Evolutionary conservation across 345 rosid genomes (phyloP).

Genomic region (Salix brachista): DNA sequence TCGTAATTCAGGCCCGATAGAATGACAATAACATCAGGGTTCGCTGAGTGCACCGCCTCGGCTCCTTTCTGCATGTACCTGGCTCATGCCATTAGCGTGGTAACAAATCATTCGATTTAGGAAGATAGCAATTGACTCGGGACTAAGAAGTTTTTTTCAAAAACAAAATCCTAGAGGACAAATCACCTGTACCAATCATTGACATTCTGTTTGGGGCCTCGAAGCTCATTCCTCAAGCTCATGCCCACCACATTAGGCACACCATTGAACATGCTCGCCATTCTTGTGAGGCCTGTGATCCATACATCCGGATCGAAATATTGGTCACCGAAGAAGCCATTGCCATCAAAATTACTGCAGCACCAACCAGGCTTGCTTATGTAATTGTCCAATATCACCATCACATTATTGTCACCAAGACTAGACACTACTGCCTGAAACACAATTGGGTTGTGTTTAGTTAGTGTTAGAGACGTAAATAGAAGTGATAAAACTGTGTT

Average conservation of each 20-base stretch:
- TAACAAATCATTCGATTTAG: background rate
- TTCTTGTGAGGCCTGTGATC: slow-evolving; percentile 56
- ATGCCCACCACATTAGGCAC: slow-evolving; percentile 71
- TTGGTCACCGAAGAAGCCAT: slow-evolving; percentile 92
- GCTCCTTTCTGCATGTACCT: slow-evolving; percentile 90
- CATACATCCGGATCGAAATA: slow-evolving; percentile 70
- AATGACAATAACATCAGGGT: slow-evolving; percentile 82
- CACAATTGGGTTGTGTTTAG: background rate
- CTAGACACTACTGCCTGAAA: slow-evolving; percentile 73
- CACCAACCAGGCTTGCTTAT: slow-evolving; percentile 95
- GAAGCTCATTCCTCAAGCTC: slow-evolving; percentile 93
- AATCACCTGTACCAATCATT: slow-evolving; percentile 86
- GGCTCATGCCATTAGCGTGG: background rate
- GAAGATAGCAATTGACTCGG: background rate
- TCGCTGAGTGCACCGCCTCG: slow-evolving; percentile 79
- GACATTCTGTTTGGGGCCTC: slow-evolving; percentile 74
- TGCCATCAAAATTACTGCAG: slow-evolving; percentile 63
- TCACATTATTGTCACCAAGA: slow-evolving; percentile 62
- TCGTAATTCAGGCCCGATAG: slow-evolving; percentile 82
- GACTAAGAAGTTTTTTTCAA: background rate
- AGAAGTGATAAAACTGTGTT: too few relatives aligned
- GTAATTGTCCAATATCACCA: slow-evolving; percentile 94
- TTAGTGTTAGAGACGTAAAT: background rate
- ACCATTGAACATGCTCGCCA: slow-evolving; percentile 67
- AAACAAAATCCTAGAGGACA: background rate